Base-by-base conservation (phyloP, 2,329 filamentous ascomycete species). In the Trichoderma sp. region DNA sequence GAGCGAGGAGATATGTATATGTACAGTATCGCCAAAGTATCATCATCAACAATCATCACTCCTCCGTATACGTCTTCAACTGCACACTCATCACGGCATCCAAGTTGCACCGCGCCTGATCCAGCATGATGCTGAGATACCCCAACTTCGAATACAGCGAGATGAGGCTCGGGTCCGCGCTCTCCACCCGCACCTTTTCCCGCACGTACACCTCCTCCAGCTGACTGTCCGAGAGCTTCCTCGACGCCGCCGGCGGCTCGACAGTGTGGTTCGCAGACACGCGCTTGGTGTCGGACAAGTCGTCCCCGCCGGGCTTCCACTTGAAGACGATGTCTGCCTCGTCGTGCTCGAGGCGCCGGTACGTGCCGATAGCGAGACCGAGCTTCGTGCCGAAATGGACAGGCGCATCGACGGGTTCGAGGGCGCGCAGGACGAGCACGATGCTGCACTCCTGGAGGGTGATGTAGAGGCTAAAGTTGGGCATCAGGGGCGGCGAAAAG, bases 131-230 rank as follows among this genome's bases (percentile, higher is more conserved):
- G 68, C 90, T 88, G 65, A 97, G 78, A 5, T 91, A 92, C 34
- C 84, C 87, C 70, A 97, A 80, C 78, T 97, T 97, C 5, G 92
- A 90, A 75, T 91, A 89, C 41, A 95, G 82, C 43, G 91, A 90
- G 75, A 97, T 88, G 69, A 97, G 75, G 71, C 88, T 93, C 1
- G 94, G 94, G 75, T 98, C 93, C 63, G 93, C 91, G 72, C 88
- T 94, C 76, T 97, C 93, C 2, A 97, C 89, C 47, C 90, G 84
- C 5, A 97, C 86, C 79, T 97, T 97, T 75, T 97, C 94, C 70
- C 89, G 88, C 52, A 98, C 94, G 68, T 87, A 89, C 3, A 97
- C 93, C 67, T 95, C 88, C 3, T 77, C 75, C 39, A 76, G 67
- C 43, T 73, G 71, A 1, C 50, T 17, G 28, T 61, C 21, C 5